Base-by-base conservation (phyloP, 129 eudicot species). In the Smallanthus sonchifolius region DNA sequence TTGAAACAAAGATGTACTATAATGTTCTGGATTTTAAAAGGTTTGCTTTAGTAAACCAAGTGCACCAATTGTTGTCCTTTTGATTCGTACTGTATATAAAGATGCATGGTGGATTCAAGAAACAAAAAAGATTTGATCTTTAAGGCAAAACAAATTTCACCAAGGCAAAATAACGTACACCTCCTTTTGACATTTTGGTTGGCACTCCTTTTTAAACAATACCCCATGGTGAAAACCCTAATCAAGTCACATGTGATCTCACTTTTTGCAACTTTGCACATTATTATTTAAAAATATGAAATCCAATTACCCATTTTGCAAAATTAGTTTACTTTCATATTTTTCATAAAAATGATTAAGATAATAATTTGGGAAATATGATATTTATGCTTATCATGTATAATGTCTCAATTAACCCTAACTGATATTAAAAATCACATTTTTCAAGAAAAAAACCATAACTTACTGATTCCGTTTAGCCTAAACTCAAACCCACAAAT, bases 171-270 rank as follows among this genome's bases (percentile, higher is more conserved):
- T 42, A 24, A 11, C 37, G 67, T 59, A 56, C 76, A 7, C 2
- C 39, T 72, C 24, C 51, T 37, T 38, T 54, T 54, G 75, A 70
- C 13, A 40, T 34, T 70, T 51, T 52, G 16, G 75, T 11, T 54
- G 28, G 47, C 15, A 64, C 68, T 73, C 66, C 67, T 73, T 73
- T 72, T 59, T 42, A 42, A 28, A n/a, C n/a, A n/a, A n/a, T n/a
- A 73, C 44, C 56, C 42, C 56, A 57, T 57, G 77, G 55, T 72
- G 28, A 56, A 72, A 72, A 13, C 40, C 67, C 42, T 56, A 43
- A 60, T 73, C 13, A 57, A n/a, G 14, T 59, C 57, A 57, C 77
- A 72, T 73, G 67, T 60, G 77, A 73, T 73, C 45, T 60, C 69
- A 60, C 69, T 43, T 57, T 63, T 59, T 57, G 38, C 40, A 24